Base-by-base conservation (phyloP, 2,329 filamentous ascomycete genomes). In the Metarhizium brunneum region DNA sequence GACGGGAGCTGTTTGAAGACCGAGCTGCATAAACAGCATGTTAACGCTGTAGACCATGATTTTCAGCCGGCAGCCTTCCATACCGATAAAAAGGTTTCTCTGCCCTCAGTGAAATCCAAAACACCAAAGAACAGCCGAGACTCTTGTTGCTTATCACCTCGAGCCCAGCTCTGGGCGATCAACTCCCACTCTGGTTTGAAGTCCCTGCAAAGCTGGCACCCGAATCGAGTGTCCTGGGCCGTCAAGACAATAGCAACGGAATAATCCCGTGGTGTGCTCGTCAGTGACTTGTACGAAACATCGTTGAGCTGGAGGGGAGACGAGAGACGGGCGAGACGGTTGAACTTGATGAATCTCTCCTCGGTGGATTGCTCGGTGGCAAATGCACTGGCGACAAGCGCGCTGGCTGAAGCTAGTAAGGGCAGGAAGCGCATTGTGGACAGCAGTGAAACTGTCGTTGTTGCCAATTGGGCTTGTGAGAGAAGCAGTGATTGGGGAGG, bases 171-270 rank as follows among this genome's bases (percentile, higher is more conserved):
- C 71, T 84, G 88, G 54, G 83, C 83, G 54, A 99, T 74, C 54
- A 97, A 72, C 55, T 95, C 88, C 88, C 91, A 99, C 73, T 99
- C 94, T 1, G 92, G 87, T 70, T 96, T 88, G 71, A 99, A 96
- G 54, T 95, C 90, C 53, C 84, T 82, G 71, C 94, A 99, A 51
- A 97, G 77, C 61, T 85, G 77, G 70, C 94, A 99, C 58, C 88
- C 89, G 68, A 89, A 96, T 57, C 90, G 83, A 36, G 84, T 67
- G 62, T 96, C 92, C 65, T 92, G 74, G 42, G 94, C 94, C 1
- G 94, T 99, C 61, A 99, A 76, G 14, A 99, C 81, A 3, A 99
- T 81, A 2, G 85, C 86, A 32, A 88, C 81, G 43, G 85, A 85
- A 71, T 96, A 95, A 72, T 99, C 88, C 62, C 94, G 84, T 13